phyloP scores from a whole-genome alignment of 2,329 filamentous ascomycete species.

The Diaporthe vaccinii region DNA sequence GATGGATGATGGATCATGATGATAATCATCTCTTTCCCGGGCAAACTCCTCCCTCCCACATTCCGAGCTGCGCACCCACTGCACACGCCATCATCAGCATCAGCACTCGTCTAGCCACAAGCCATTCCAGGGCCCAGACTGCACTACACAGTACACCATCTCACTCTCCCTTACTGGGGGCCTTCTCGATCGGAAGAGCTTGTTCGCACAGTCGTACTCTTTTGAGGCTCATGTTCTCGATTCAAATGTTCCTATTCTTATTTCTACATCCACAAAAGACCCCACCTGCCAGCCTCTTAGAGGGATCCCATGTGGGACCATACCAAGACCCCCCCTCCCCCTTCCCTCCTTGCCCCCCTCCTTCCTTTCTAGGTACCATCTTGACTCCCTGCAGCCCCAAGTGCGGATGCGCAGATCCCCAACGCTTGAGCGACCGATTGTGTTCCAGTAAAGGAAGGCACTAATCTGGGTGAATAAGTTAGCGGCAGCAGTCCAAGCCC shows the following conservation, averaged over 20 bases:
- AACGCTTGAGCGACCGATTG: constrained; percentile 17
- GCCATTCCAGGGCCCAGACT: constrained; percentile 21
- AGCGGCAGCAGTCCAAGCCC: constrained; percentile 20
- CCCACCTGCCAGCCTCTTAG: constrained; percentile 1
- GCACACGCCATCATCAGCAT: constrained; percentile 22
- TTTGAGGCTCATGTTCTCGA: not conserved
- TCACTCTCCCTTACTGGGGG: not conserved
- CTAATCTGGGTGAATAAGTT: constrained; percentile 22
- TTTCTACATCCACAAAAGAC: not conserved
- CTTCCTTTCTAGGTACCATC: not conserved
- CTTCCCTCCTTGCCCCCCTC: too few species aligned
- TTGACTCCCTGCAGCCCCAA: constrained; percentile 5
- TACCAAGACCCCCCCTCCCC: not conserved
- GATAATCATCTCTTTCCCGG: not conserved
- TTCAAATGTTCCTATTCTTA: not conserved
- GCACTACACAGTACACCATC: not conserved
- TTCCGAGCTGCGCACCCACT: constrained; percentile 25
- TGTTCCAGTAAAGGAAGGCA: constrained; percentile 27
- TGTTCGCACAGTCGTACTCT: not conserved
- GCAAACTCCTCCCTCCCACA: constrained; percentile 3
- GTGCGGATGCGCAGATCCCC: constrained; percentile 21
- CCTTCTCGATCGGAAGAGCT: not conserved
- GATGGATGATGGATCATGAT: not conserved
- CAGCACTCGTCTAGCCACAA: constrained; percentile 11
- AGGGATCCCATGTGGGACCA: constrained; percentile 9